Base-by-base conservation (phyloP, 2,329 filamentous ascomycete species). In the Neofusicoccum sp. region DNA sequence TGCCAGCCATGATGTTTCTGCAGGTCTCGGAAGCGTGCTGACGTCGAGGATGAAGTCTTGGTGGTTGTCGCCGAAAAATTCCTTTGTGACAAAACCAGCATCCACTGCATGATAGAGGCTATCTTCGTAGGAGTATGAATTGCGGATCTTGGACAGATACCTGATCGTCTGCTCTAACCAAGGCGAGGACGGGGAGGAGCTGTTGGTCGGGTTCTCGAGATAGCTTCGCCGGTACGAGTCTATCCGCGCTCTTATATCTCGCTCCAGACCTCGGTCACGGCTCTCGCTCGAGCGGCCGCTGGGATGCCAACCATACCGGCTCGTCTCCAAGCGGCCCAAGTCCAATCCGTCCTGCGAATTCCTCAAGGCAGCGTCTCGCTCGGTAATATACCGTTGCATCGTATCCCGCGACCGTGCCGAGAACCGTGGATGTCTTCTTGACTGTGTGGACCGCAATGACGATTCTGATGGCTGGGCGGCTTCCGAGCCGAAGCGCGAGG, bases 41-140 rank as follows among this genome's bases (percentile, higher is more conserved):
- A 82, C 79, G 65, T 87, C 80, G 28, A 85, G 76, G 43, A 87
- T 76, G 61, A 88, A 86, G 67, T 88, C 85, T 56, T 82, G 71
- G 61, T 80, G 72, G 62, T 82, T 79, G 63, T 80, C 77, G 20
- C 78, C 73, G 60, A 82, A 81, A 67, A 82, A 80, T 63, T 84
- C 82, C 61, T 82, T 79, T 24, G 73, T 77, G 20, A 81, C 75
- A 60, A 86, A 79, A 11, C 81, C 81, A 28, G 79, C 79, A 30
- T 82, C 82, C 4, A 81, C 78, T 12, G 83, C 83, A 16, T 76
- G 78, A 36, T 76, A 77, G 16, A 85, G 71, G 63, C 81, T 82
- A 63, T 86, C 83, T 63, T 85, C 80, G 56, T 82, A 78, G 11
- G 77, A 79, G 59, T 71, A 77, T 31, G 80, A 83, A 58, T 78